Evolutionary conservation across 768 basidiomycete genomes (phyloP), one percentile per base, ranked within the genome.

Genomic region (Tricholoma terreum): DNA sequence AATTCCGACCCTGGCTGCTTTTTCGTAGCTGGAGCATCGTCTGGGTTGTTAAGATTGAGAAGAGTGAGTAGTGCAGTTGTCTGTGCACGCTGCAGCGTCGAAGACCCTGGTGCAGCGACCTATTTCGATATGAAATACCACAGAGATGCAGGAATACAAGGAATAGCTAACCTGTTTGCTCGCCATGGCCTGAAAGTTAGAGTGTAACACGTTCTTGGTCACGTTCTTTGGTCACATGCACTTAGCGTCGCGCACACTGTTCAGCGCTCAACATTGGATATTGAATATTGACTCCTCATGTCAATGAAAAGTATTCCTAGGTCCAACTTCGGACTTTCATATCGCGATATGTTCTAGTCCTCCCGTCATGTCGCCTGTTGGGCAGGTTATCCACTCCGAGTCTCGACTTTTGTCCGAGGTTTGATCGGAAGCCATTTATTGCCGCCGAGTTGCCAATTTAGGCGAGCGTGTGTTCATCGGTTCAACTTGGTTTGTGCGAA

Each of bases 81-180:
- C 74, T 98, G 97, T 3, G 87, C 82, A 69, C 93, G 87, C 65
- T 97, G 93, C 48, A 99, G 80, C 2, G 92, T 90, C 45, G 77
- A 68, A 40, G 81, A 68, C 8, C 81, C 66, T 50, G 46, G 35
- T 15, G 27, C 3, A 48, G 66, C 64, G 19, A 68, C 61, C 75
- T 76, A 54, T 12, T 55, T 35, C 38, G 3, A 21, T 34, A 36
- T 31, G 22, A 31, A n/a, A 7, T 10, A 24, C 11, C 22, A 7
- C n/a, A 2, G 27, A 30, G 12, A 31, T 9, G 8, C 6, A 31
- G 14, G 4, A 31, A 10, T 7, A 27, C 27, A 6, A 6, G 24
- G 22, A 15, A 24, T 21, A 17, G 56, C 68, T 58, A 46, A 74
- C 76, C 70, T 76, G 76, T 59, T 71, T 72, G 63, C 69, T 71